A percentile compares a stretch with the other conserved stretches of the same genome.
Conservation (phyloP, 371 early-diverging fungal genomes). For the Rhizopus sp. region DNA sequence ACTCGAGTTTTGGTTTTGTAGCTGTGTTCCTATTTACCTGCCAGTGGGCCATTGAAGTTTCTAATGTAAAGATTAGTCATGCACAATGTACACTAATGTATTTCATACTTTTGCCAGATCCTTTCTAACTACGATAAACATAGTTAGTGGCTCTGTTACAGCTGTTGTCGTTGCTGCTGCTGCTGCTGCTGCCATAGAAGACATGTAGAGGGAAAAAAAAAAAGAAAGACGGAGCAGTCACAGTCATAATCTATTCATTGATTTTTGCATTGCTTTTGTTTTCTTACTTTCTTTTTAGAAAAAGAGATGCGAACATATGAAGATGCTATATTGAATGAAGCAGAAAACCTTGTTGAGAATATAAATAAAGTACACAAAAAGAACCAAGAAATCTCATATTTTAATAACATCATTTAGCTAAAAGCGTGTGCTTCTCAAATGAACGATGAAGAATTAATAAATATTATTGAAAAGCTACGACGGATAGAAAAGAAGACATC, state of each 20-base stretch:
- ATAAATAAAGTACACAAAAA: conserved; percentile 29
- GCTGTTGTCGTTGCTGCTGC: conserved; percentile 19
- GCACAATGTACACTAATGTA: background rate
- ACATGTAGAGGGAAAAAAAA: background rate
- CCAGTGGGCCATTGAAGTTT: conserved; percentile 79
- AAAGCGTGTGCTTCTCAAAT: conserved; percentile 36
- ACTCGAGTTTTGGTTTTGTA: too few relatives aligned
- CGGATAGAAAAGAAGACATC: conserved; percentile 49
- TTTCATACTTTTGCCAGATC: conserved; percentile 75
- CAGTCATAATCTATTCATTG: background rate
- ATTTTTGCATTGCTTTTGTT: conserved; percentile 1
- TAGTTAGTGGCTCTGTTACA: conserved; percentile 64
- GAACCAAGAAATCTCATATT: background rate
- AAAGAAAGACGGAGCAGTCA: background rate
- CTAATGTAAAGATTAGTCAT: conserved; percentile 7
- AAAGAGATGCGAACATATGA: conserved; percentile 40
- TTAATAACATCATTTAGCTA: conserved; percentile 25
- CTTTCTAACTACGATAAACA: conserved; percentile 85
- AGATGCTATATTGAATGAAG: conserved; percentile 43
- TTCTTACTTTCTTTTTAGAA: background rate
- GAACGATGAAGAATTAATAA: conserved; percentile 39
- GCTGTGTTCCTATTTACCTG: conserved; percentile 51
- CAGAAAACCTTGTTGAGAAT: conserved; percentile 34
- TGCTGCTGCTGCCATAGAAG: conserved; percentile 9
- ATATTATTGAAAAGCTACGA: conserved; percentile 46